Base-by-base conservation (phyloP, 352 stramenopile species). In the Pythium volutum region DNA sequence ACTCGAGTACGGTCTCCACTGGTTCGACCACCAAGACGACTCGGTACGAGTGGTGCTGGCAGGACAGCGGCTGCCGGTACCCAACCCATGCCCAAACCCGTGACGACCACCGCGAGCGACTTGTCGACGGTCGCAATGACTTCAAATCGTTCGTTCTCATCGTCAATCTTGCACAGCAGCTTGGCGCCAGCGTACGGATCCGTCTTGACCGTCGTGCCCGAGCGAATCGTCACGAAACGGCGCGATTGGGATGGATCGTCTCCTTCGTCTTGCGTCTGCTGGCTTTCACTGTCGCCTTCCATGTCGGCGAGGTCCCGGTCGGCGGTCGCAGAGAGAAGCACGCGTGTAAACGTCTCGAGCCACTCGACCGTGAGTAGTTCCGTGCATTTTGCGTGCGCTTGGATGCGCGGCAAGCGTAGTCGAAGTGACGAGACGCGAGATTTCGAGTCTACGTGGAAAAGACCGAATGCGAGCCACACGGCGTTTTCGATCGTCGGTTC, bases 401-500 rank as follows among this genome's bases (percentile, higher is more conserved):
- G 31, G 12, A 55, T 29, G 20, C 48, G 48, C 0, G 55, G 55
- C 42, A 62, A 2, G 22, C 51, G 45, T 2, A 82, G 34, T 9
- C 66, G 53, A 34, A 77, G 59, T 4, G 56, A 56, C 16, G 69
- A 68, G 10, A 83, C 49, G 18, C 38, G 43, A 0, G 53, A 69
- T 16, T 56, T 34, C 5, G 72, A 75, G 53, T 80, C 72, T 0
- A 55, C 62, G 25, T 84, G 75, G 55, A 83, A 79, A 0, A 74
- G 49, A 18, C 62, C 65, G 22, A 74, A 59, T 20, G 68, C 75
- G 51, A 84, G 69, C 75, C 75, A 84, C 11, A 53, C 54, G 6
- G 56, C 56, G 26, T 51, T 31, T 23, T 64, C 56, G 10, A 50
- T 22, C 22, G 46, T 64, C 22, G 47, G 34, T 16, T 55, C 42